Conservation (phyloP, 73 alveolate species). For the Symbiodinium natans region DNA sequence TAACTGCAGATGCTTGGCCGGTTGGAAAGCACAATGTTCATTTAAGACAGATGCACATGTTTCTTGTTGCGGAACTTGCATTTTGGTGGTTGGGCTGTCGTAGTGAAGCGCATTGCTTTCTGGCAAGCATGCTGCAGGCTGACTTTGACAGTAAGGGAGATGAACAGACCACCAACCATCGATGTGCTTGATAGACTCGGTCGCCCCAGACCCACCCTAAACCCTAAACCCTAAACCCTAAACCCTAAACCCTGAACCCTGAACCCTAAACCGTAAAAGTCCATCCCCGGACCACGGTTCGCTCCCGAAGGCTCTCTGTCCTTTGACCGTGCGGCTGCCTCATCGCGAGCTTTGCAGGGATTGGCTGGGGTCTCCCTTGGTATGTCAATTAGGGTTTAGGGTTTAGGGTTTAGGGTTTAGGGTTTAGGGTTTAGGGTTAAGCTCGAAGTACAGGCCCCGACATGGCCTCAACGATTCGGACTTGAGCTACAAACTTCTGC, state of each 20-base stretch:
- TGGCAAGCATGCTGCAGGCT: background rate
- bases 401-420: background rate
- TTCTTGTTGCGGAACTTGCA: background rate
- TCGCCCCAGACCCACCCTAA: no score
- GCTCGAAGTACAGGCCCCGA: no score
- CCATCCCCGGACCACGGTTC: background rate
- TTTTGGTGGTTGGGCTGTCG: background rate
- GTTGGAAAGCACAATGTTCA: background rate
- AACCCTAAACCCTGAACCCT: no score
- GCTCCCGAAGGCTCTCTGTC: background rate
- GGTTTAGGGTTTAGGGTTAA: background rate
- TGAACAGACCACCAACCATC: no score
- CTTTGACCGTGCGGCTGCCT: background rate
- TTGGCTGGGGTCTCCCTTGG: background rate
- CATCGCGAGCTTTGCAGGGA: background rate
- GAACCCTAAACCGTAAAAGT: background rate
- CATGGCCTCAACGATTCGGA: no score
- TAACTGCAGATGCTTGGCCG: background rate
- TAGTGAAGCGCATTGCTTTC: background rate
- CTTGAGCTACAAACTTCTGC: no score
- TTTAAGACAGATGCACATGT: background rate
- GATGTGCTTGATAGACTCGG: background rate
- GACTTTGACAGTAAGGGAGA: background rate
- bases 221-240: no score
- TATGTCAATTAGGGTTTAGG: background rate